Conservation (phyloP, 768 basidiomycete species). For the Russula griseocarnosa region DNA sequence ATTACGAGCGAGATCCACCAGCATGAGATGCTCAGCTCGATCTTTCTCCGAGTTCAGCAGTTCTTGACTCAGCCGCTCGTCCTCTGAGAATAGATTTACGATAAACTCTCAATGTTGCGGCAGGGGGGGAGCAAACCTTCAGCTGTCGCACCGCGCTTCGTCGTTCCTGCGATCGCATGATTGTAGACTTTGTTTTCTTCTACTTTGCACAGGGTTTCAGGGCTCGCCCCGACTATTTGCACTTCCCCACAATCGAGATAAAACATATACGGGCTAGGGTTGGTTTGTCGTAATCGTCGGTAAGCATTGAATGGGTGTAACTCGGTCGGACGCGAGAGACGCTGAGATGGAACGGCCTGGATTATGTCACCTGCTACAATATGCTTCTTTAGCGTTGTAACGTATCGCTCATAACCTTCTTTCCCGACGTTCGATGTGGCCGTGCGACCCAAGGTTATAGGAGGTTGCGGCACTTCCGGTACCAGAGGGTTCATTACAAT, state of each 20-base stretch:
- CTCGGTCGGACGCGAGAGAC: conserved; percentile 76
- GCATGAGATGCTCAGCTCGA: conserved; percentile 97
- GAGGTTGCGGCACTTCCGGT: conserved; percentile 64
- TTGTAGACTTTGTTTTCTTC: conserved; percentile 89
- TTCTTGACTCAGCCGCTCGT: conserved; percentile 67
- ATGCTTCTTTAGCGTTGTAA: conserved; percentile 88
- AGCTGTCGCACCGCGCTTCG: conserved; percentile 74
- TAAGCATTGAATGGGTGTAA: conserved; percentile 98
- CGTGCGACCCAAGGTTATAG: conserved; percentile 60
- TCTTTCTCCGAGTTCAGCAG: conserved; percentile 88
- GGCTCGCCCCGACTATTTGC: conserved; percentile 96
- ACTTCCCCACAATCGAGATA: conserved; percentile 91
- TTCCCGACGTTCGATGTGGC: conserved; percentile 90
- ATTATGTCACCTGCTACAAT: conserved; percentile 97
- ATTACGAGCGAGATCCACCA: conserved; percentile 95
- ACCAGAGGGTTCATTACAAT: conserved; percentile 49
- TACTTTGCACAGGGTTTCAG: conserved; percentile 96
- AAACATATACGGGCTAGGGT: conserved; percentile 99
- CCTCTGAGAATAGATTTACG: conserved; percentile 57
- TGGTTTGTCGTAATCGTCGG: conserved; percentile 86
- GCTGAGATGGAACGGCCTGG: conserved; percentile 95
- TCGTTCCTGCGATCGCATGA: conserved; percentile 97
- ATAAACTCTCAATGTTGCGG: conserved; percentile 9
- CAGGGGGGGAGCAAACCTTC: conserved; percentile 57
- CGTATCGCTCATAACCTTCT: conserved; percentile 85